Evolutionary conservation across 2,329 filamentous ascomycete genomes (phyloP).

Genomic region (Lachnellula subtilissima): DNA sequence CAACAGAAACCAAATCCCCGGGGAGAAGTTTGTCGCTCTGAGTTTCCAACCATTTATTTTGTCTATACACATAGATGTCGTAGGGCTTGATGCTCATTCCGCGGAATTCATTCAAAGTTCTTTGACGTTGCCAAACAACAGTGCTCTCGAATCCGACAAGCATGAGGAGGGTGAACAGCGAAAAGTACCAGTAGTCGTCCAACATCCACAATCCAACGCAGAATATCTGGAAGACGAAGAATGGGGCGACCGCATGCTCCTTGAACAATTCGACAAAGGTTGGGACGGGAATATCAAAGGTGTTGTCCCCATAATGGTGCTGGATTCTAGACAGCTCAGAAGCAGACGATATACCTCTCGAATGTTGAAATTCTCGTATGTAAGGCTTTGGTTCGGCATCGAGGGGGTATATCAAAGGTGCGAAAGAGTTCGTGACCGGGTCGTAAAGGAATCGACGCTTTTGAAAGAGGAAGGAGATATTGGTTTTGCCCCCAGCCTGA

Average conservation of each 20-base stretch:
- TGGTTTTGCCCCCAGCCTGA: constrained; percentile 66
- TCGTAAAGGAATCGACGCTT: constrained; percentile 94
- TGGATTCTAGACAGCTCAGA: constrained; percentile 75
- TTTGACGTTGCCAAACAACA: constrained; percentile 97
- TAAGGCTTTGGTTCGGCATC: constrained; percentile 79
- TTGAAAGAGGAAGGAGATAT: constrained; percentile 89
- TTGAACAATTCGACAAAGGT: constrained; percentile 95
- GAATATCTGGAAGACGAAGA: constrained; percentile 99
- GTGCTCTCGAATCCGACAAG: constrained; percentile 96
- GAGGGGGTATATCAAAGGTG: constrained; percentile 76
- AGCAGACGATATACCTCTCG: constrained; percentile 66
- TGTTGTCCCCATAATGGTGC: constrained; percentile 92
- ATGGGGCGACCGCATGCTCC: constrained; percentile 96
- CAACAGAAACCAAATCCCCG: constrained; percentile 87
- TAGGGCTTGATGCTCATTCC: constrained; percentile 99
- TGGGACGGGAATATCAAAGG: constrained; percentile 95
- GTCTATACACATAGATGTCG: constrained; percentile 83
- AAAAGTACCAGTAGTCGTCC: constrained; percentile 99
- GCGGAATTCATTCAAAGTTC: constrained; percentile 91
- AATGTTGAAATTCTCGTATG: constrained; percentile 73
- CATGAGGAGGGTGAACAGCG: constrained; percentile 98
- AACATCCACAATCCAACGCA: constrained; percentile 98
- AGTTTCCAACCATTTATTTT: constrained; percentile 82
- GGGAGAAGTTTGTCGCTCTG: constrained; percentile 89
- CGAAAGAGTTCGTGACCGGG: constrained; percentile 66